phyloP scores from a whole-genome alignment of 1,284 basidiomycete genomes.

The Ganoderma sp. region DNA sequence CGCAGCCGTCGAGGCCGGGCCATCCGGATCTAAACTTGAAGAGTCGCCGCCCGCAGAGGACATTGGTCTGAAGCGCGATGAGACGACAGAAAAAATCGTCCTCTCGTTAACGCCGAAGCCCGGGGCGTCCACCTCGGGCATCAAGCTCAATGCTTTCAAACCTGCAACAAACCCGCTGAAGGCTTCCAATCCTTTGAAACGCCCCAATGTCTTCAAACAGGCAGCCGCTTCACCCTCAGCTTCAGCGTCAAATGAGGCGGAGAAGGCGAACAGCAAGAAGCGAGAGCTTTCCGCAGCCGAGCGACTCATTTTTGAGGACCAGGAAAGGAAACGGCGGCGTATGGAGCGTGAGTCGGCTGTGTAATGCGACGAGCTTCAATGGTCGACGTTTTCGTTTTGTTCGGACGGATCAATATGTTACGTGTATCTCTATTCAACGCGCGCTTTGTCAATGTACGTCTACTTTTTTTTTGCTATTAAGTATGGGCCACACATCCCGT shows the following conservation, averaged over 20 bases:
- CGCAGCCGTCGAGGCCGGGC: conserved; percentile 54
- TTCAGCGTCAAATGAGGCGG: conserved; percentile 28
- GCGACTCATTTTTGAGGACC: conserved; percentile 84
- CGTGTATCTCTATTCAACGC: conserved; percentile 31
- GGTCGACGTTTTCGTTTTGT: conserved; percentile 1
- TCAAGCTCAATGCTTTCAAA: conserved; percentile 70
- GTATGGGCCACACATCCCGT: not conserved
- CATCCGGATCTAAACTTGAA: conserved; percentile 36
- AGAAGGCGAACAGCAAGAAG: conserved; percentile 49
- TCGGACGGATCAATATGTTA: conserved; percentile 28
- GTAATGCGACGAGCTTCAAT: conserved; percentile 22
- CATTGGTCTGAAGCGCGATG: conserved; percentile 74
- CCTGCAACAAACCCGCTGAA: conserved; percentile 54
- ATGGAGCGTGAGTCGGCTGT: conserved; percentile 62
- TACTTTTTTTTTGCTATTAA: conserved; percentile 16
- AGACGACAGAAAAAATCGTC: conserved; percentile 75
- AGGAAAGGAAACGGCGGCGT: conserved; percentile 77
- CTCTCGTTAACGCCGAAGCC: conserved; percentile 70
- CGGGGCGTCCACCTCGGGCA: conserved; percentile 47
- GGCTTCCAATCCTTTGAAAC: conserved; percentile 58
- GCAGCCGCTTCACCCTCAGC: conserved; percentile 36
- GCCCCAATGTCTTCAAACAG: conserved; percentile 78
- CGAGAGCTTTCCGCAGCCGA: conserved; percentile 83
- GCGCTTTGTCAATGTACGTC: conserved; percentile 25
- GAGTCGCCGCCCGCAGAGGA: conserved; percentile 49